Evolutionary conservation across 257 asterid species (phyloP).

Genomic region (Plantago major): DNA sequence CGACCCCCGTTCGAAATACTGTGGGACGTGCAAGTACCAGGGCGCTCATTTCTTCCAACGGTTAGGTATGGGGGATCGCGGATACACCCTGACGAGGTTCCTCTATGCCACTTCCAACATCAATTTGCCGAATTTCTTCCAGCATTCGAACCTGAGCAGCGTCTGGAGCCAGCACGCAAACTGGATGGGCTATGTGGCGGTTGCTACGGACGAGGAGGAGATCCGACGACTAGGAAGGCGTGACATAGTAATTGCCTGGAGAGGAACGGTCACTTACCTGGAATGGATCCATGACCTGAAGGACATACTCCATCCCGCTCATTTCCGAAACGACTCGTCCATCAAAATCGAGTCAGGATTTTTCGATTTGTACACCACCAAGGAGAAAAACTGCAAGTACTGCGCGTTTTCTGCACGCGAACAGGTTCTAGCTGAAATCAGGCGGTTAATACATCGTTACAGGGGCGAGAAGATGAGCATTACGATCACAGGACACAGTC

Average conservation of each 20-base stretch:
- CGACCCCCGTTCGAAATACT: constrained; percentile 72
- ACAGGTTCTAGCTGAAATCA: constrained; percentile 60
- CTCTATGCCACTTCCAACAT: constrained; percentile 72
- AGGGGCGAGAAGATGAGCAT: constrained; percentile 60
- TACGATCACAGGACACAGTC: constrained; percentile 75
- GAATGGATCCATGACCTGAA: constrained; percentile 83
- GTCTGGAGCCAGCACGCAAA: constrained; percentile 81
- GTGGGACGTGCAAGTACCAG: constrained; percentile 73
- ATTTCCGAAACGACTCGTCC: constrained; percentile 56
- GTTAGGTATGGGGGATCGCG: constrained; percentile 48
- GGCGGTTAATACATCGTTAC: constrained; percentile 55
- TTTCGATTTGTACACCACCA: constrained; percentile 62
- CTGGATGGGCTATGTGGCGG: constrained; percentile 86
- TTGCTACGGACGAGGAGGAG: constrained; percentile 49
- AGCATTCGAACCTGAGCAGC: constrained; percentile 37
- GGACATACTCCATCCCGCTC: constrained; percentile 68
- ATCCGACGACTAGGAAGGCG: constrained; percentile 65
- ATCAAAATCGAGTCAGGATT: constrained; percentile 72
- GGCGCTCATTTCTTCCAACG: constrained; percentile 45
- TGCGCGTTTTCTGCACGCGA: constrained; percentile 66
- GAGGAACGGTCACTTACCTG: constrained; percentile 80
- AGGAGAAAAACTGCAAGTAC: constrained; percentile 44
- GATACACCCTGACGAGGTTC: constrained; percentile 52
- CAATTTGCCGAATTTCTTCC: constrained; percentile 67
- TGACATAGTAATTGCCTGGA: constrained; percentile 66